Base-by-base conservation (phyloP, 177 flowering plant species). In the Vitis hybrid region DNA sequence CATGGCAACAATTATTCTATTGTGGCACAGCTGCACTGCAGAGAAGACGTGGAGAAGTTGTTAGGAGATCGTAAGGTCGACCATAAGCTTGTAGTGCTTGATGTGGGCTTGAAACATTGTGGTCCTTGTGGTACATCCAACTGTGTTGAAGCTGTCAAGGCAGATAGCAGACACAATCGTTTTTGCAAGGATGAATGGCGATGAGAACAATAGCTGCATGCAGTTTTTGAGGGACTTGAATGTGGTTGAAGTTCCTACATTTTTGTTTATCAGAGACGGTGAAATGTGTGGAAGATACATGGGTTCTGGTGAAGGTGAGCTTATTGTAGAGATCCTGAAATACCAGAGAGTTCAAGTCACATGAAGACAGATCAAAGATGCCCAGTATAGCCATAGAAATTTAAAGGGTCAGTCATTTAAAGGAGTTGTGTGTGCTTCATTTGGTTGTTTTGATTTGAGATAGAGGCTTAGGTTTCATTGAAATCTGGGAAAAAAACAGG, bases 141-240 rank as follows among this genome's bases (percentile, higher is more conserved):
- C 95, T 75, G 98, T 94, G 75, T 3, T 91, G 1, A 94, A 87
- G 83, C 75, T 94, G 74, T 94, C 98, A 11, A 80, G 73, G 75
- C 88, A 86, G 81, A 94, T 94, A 97, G 55, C 64, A 7, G 97
- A 87, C 17, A 80, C 85, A 1, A 93, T 85, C 26, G 93, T 85
- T 52, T 94, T 94, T 59, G 98, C 97, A 2, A 79, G 98, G 65
- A 92, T 94, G 97, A 91, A 92, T 73, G 98, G 98, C 1, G 98
- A 94, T 72, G 98, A 94, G 85, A 94, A 94, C 68, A 93, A 88
- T 18, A 94, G 98, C 82, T 89, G 97, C 66, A 89, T 94, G 97
- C 32, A 77, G 80, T 92, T 88, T 71, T 79, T 94, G 85, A 88
- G 76, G 80, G 97, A 89, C 66, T 91, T 94, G 97, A 68, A 91